Percentiles rank a stretch among this genome's conserved stretches.
Evolutionary conservation across 495 filamentous ascomycete species (phyloP).

Genomic region (Parachaetomium inaequale): DNA sequence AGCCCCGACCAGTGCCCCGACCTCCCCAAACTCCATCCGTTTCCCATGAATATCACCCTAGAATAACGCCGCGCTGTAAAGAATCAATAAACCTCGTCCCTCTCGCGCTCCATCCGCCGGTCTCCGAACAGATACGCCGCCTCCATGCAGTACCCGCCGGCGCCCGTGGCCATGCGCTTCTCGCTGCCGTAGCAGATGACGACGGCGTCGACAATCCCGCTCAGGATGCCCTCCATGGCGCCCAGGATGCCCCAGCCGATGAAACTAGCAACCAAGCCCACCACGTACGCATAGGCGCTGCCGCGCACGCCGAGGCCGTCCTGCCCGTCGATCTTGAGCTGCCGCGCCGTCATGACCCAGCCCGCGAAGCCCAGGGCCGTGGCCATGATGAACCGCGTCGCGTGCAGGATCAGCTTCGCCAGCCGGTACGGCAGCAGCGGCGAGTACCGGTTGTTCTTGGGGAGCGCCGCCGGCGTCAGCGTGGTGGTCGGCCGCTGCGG

Average conservation of each 20-base stretch:
- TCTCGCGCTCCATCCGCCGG: conserved; percentile 29
- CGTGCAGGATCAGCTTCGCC: conserved; percentile 86
- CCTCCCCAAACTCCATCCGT: neutral
- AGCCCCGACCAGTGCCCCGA: neutral
- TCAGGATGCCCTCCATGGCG: conserved; percentile 90
- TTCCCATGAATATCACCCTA: neutral
- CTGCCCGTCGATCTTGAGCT: conserved; percentile 52
- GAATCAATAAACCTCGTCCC: conserved; percentile 35
- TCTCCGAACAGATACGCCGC: conserved; percentile 79
- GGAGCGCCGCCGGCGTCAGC: conserved; percentile 56
- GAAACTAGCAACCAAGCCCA: conserved; percentile 82
- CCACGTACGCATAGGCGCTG: conserved; percentile 93
- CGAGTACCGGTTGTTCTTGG: conserved; percentile 42
- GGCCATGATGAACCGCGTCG: conserved; percentile 84
- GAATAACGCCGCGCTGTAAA: conserved; percentile 23
- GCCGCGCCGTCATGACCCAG: conserved; percentile 88
- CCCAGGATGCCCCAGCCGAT: conserved; percentile 95
- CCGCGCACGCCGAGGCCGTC: conserved; percentile 53
- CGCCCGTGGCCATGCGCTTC: conserved; percentile 59
- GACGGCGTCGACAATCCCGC: conserved; percentile 86
- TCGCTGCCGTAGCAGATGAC: conserved; percentile 94
- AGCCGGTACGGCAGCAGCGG: conserved; percentile 69
- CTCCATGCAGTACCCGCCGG: conserved; percentile 81
- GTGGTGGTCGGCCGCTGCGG: conserved; percentile 58
- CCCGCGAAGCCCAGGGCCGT: conserved; percentile 88